These are phyloP conservation scores for Ustilago esculenta DNA, from an alignment of 1,284 basidiomycete species.

Conservation along the genomic window DNA sequence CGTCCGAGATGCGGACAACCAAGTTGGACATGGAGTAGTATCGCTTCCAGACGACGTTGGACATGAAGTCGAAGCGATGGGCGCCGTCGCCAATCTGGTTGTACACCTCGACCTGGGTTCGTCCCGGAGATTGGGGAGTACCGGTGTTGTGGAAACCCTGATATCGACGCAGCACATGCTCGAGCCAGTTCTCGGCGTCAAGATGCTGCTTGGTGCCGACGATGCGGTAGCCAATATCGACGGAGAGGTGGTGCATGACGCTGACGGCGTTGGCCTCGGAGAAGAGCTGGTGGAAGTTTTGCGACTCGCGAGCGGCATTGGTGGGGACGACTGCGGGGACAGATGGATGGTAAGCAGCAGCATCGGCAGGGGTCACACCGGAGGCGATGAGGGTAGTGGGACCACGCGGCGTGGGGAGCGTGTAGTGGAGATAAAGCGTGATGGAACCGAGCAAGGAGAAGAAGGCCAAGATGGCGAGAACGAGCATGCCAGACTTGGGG, in stretches of 20 bases:
- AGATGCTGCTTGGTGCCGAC: slow-evolving; percentile 91
- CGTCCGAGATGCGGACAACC: slow-evolving; percentile 85
- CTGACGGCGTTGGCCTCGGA: slow-evolving; percentile 59
- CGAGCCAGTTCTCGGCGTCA: slow-evolving; percentile 83
- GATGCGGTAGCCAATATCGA: slow-evolving; percentile 88
- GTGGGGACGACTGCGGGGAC: slow-evolving; percentile 19
- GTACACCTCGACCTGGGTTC: slow-evolving; percentile 64
- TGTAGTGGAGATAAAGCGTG: slow-evolving; percentile 59
- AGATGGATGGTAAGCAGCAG: slow-evolving; percentile 39
- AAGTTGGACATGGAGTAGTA: slow-evolving; percentile 88
- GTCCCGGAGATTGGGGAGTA: slow-evolving; percentile 19
- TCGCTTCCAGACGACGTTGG: slow-evolving; percentile 83
- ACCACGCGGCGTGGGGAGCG: slow-evolving; percentile 55
- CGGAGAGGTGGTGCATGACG: slow-evolving; percentile 68
- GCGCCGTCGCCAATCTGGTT: slow-evolving; percentile 64
- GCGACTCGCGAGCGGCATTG: slow-evolving; percentile 15
- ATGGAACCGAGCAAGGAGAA: slow-evolving; percentile 40
- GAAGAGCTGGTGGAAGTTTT: slow-evolving; percentile 47
- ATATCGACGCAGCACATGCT: slow-evolving; percentile 73
- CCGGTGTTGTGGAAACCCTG: slow-evolving; percentile 67
- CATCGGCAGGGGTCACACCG: slow-evolving; percentile 37
- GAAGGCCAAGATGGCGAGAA: slow-evolving; percentile 31
- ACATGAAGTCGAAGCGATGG: slow-evolving; percentile 64
- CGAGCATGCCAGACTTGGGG: slow-evolving; percentile 38
- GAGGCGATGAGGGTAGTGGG: slow-evolving; percentile 33